Conservation (phyloP, 306 rosid species). For the Dalbergia cultrata region DNA sequence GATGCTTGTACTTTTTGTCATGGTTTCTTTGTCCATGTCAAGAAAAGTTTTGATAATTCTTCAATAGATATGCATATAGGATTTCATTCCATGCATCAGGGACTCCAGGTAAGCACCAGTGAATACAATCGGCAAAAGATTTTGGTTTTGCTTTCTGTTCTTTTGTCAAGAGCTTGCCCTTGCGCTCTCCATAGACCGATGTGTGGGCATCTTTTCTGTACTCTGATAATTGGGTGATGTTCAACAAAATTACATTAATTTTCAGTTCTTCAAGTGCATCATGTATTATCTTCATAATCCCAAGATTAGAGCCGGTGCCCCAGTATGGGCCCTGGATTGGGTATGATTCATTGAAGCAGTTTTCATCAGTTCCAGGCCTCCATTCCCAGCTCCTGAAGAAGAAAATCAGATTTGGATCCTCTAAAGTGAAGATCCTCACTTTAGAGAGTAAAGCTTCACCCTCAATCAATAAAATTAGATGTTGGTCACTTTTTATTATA, state of each 20-base stretch:
- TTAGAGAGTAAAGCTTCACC: too few species aligned
- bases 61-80: conserved; percentile 77
- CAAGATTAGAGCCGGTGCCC: conserved; percentile 89
- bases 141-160: conserved; percentile 84
- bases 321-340: conserved; percentile 80
- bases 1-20: conserved; percentile 33
- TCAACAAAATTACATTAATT: conserved; percentile 68
- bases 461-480: too few species aligned
- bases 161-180: conserved; percentile 81
- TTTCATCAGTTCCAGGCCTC: conserved; percentile 75
- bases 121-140: conserved; percentile 83
- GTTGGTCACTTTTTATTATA: too few species aligned
- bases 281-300: conserved; percentile 71
- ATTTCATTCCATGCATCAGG: conserved; percentile 94
- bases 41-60: conserved; percentile 57
- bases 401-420: neutral
- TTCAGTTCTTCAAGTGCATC: conserved; percentile 57
- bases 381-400: conserved; percentile 91
- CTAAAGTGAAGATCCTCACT: too few species aligned
- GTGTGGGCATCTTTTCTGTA: conserved; percentile 92
- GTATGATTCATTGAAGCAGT: conserved; percentile 76
- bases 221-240: conserved; percentile 86
- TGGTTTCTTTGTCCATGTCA: conserved; percentile 36
- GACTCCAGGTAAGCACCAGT: conserved; percentile 97
- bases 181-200: conserved; percentile 77